These are phyloP conservation scores for Leccinum subgranulosum DNA, from an alignment of 768 basidiomycete species.

Conservation along the genomic window DNA sequence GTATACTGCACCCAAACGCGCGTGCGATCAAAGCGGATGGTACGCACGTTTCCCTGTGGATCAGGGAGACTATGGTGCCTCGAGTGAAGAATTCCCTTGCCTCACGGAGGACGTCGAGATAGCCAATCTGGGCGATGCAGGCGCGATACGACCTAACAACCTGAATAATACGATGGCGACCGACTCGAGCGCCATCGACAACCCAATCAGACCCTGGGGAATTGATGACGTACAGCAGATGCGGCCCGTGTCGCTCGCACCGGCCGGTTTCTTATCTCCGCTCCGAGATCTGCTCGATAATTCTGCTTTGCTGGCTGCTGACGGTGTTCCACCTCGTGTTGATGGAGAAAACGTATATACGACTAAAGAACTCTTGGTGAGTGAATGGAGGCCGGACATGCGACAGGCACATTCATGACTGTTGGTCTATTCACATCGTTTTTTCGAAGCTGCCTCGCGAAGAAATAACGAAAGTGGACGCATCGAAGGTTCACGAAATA, in stretches of 20 bases:
- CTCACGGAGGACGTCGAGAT: conserved; percentile 7
- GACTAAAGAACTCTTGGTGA: conserved; percentile 13
- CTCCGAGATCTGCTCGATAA: conserved; percentile 12
- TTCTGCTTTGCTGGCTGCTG: conserved; percentile 6
- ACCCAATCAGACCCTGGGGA: conserved; percentile 1
- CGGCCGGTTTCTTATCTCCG: conserved; percentile 30
- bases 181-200: background rate
- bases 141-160: conserved; percentile 9
- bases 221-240: conserved; percentile 15
- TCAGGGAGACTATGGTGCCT: conserved; percentile 6
- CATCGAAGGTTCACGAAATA: background rate
- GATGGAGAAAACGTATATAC: conserved; percentile 11
- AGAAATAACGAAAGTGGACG: background rate
- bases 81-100: conserved; percentile 9
- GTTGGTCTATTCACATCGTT: conserved; percentile 1
- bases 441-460: conserved; percentile 7
- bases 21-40: conserved; percentile 18
- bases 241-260: conserved; percentile 15
- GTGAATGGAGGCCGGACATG: conserved; percentile 7
- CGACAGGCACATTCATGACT: conserved; percentile 4
- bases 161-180: background rate
- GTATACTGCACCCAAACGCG: conserved; percentile 3
- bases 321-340: conserved; percentile 12
- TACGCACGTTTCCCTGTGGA: conserved; percentile 10
- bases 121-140: conserved; percentile 5